A percentile compares a stretch with the other conserved stretches of the same genome.
phyloP scores from a whole-genome alignment of 257 asterid species.

The Rehmannia glutinosa region DNA sequence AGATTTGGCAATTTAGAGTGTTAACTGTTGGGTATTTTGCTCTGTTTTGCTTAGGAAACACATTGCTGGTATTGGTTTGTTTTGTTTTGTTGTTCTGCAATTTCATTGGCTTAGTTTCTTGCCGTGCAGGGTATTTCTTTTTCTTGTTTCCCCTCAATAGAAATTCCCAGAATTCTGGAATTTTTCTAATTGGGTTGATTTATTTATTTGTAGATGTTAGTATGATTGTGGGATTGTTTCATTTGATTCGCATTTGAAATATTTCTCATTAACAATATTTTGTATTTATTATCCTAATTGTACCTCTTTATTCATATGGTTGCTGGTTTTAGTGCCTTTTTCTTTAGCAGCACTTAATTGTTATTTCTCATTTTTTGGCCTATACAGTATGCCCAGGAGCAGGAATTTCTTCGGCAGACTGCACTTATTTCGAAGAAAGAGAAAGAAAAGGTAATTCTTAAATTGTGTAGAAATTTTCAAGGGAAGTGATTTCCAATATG shows the following conservation, averaged over 20 bases:
- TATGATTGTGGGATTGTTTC: neutral
- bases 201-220: neutral
- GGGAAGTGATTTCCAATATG: neutral
- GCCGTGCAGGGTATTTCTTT: neutral
- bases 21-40: neutral
- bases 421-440: conserved; percentile 88
- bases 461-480: neutral
- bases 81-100: neutral
- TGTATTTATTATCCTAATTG: neutral
- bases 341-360: neutral
- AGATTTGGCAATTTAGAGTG: neutral
- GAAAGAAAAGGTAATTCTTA: conserved; percentile 73
- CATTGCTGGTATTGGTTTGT: neutral
- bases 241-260: neutral
- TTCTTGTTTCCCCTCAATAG: neutral
- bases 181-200: neutral
- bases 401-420: conserved; percentile 88
- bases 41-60: neutral
- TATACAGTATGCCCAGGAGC: conserved; percentile 96
- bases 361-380: neutral
- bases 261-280: too few species aligned
- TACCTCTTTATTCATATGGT: neutral
- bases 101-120: neutral
- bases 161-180: neutral
- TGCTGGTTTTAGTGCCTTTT: neutral